Base-by-base conservation (phyloP, 177 flowering plant genomes). In the Vitis hybrid region DNA sequence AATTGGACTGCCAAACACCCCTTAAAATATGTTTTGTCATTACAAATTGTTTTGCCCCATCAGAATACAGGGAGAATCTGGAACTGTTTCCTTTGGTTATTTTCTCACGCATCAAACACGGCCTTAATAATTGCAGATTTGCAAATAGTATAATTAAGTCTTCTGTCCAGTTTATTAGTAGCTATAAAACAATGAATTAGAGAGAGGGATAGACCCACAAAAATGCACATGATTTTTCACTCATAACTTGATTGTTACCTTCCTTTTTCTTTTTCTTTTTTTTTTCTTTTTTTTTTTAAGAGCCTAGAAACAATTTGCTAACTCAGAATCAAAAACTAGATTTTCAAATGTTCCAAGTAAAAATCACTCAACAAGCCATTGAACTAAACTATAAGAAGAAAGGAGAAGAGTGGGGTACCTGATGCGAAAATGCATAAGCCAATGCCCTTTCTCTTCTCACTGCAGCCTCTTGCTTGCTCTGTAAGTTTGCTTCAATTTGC, bases 371-470 rank as follows among this genome's bases (percentile, higher is more conserved):
- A 10, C 18, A 59, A 59, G 2, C 62, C 62, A 59, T n/a, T 45
- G 26, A 51, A 63, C 19, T 13, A 63, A 16, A 0, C 65, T 16
- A 45, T 16, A 63, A 29, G 59, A 5, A 39, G 45, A 33, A 52
- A 51, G 5, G 18, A 1, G 58, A 67, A 49, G 16, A 55, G 39
- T 29, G 53, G 2, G 33, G 10, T 80, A 90, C 99, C 99, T 91
- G 99, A 78, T 90, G 95, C 63, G 98, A 74, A 72, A 72, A 88
- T 52, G 98, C 87, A 81, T 95, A 95, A 55, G 99, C 98, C 70
- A 91, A 68, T 18, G 97, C 94, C 56, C 97, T 82, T 79, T 95
- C 98, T 78, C 99, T 84, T 80, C 94, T 86, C 62, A 90, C 74
- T 10, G 94, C 83, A 72, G 98, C 99, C 67, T 88, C 96, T 63